Base-by-base conservation (phyloP, 305 asterid genomes). In the Fraxinus sp. region DNA sequence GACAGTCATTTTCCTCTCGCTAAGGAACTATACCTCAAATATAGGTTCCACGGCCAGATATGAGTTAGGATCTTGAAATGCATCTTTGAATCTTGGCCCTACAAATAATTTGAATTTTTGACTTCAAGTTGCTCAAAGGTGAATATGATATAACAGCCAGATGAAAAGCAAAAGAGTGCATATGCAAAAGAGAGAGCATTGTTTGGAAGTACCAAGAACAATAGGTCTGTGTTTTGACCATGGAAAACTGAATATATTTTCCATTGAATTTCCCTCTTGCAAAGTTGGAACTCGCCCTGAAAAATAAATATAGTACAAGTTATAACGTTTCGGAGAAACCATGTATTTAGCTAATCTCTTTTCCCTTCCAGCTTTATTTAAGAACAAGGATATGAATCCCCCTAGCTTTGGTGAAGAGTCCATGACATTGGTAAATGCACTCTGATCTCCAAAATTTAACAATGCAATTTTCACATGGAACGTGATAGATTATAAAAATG, bases 31-130 rank as follows among this genome's bases (percentile, higher is more conserved):
- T 91, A 94, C 98, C 97, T 97, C 95, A 88, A 95, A 97, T 78
- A 97, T 89, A 78, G 98, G 96, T 89, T 97, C 93, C 86, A 93
- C 85, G 7, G 93, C 86, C 77, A 95, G 93, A 90, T 90, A 97
- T 33, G 97, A 91, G 84, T 89, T 87, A 62, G 99, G 96, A 80
- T 97, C 98, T 88, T 97, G 95, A 90, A 95, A 93, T 83, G 98
- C 99, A 70, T 97, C 98, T 92, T 87, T 93, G 85, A 97, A 97
- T 88, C 98, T 89, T n/a, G 98, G 91, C 73, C 98, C 99, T 97
- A 89, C 78, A 89, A 82, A 76, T 78, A 82, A 22, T 33, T 41
- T 80, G 55, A 77, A 73, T 32, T 28, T 82, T 77, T 28, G 76
- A 37, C 66, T 66, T 81, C 83, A 62, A 77, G 80, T 72, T 75